Conservation (phyloP, 73 alveolate genomes). For the Paramecium caudatum region DNA sequence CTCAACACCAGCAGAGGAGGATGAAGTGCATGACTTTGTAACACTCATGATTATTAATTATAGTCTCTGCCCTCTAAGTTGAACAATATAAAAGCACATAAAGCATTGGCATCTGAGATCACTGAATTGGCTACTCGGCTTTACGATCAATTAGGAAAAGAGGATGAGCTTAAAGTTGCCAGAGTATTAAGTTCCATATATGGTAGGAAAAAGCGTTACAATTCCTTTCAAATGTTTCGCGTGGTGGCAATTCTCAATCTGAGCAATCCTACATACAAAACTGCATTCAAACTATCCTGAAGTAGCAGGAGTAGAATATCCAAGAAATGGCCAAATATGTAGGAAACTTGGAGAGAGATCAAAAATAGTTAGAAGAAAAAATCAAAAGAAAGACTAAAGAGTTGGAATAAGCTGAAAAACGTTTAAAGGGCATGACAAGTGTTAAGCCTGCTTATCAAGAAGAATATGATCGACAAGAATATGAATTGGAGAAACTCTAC, state of each 20-base stretch:
- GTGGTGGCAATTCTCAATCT: conserved; percentile 44
- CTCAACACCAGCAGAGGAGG: conserved; percentile 85
- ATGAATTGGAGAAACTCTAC: conserved; percentile 91
- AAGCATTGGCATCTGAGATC: conserved; percentile 91
- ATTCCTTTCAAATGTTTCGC: conserved; percentile 41
- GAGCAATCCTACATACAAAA: conserved; percentile 52
- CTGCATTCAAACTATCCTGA: conserved; percentile 47
- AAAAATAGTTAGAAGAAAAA: conserved; percentile 29
- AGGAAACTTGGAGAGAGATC: conserved; percentile 44
- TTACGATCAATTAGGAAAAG: conserved; percentile 96
- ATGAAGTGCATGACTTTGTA: conserved; percentile 81
- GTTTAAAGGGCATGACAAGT: conserved; percentile 62
- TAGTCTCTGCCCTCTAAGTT: conserved; percentile 82
- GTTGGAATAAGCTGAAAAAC: conserved; percentile 62
- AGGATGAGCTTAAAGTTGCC: conserved; percentile 90
- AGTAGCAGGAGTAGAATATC: conserved; percentile 57
- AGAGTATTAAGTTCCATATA: background rate
- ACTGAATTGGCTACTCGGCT: conserved; percentile 95
- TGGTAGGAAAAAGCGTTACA: conserved; percentile 63
- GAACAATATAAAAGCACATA: conserved; percentile 86
- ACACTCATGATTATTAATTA: background rate
- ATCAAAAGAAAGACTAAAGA: conserved; percentile 46
- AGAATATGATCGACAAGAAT: conserved; percentile 70
- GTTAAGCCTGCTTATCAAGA: conserved; percentile 73
- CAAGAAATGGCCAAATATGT: conserved; percentile 59